Conservation (phyloP, 2,329 filamentous ascomycete genomes). For the Hypoxylon rubiginosum region DNA sequence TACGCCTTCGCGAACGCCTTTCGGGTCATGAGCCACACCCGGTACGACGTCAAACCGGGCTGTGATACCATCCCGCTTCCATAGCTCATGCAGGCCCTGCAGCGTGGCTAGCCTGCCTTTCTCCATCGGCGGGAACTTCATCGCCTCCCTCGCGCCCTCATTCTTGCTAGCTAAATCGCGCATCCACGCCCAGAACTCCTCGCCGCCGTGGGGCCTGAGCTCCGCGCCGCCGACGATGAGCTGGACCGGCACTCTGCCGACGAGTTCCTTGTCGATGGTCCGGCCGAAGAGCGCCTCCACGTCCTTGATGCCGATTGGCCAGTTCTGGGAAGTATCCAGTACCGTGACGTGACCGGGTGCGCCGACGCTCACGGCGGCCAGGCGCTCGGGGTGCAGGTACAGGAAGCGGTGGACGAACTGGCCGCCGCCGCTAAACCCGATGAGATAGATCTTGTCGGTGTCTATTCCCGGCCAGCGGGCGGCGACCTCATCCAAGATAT, state of each 20-base stretch:
- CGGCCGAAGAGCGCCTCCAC: conserved; percentile 38
- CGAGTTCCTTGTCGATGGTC: conserved; percentile 30
- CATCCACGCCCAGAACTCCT: conserved; percentile 46
- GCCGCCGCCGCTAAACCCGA: conserved; percentile 52
- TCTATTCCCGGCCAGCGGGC: conserved; percentile 48
- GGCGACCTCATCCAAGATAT: conserved; percentile 51
- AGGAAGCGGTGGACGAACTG: conserved; percentile 52
- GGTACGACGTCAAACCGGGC: conserved; percentile 42
- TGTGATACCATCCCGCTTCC: conserved; percentile 43
- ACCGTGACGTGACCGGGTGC: conserved; percentile 49
- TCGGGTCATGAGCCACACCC: conserved; percentile 42
- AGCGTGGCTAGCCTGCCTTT: conserved; percentile 31
- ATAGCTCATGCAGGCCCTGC: conserved; percentile 33
- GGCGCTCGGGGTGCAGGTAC: conserved; percentile 51
- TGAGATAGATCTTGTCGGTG: conserved; percentile 47
- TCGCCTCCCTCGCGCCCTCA: background rate
- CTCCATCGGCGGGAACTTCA: conserved; percentile 19
- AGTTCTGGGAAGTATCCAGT: conserved; percentile 42
- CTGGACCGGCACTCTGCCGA: conserved; percentile 39
- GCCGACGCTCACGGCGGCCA: conserved; percentile 49
- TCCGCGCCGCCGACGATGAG: conserved; percentile 45
- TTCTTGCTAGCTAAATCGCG: background rate
- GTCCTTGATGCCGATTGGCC: conserved; percentile 43
- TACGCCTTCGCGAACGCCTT: conserved; percentile 31
- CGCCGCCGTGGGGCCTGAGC: conserved; percentile 35